phyloP scores from a whole-genome alignment of 2,329 filamentous ascomycete species.

The Ceratocystis colombiana region DNA sequence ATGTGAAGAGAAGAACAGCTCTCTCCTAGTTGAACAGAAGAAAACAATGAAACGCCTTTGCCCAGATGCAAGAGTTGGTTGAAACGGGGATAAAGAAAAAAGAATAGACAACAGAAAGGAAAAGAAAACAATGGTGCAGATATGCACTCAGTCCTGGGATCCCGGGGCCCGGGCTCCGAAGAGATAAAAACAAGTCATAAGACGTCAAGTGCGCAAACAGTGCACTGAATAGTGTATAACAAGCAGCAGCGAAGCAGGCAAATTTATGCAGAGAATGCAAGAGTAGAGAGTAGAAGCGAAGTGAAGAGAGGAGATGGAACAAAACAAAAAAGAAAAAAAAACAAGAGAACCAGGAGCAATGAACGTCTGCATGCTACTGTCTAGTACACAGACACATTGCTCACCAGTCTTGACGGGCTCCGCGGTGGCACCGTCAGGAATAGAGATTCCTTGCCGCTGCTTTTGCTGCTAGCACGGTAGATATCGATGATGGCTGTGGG shows the following conservation, averaged over 20 bases:
- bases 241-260: conserved; percentile 12
- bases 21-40: not conserved
- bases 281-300: conserved; percentile 8
- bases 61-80: conserved; percentile 1
- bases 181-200: conserved; percentile 14
- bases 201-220: not conserved
- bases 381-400: conserved; percentile 13
- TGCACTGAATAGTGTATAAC: conserved; percentile 12
- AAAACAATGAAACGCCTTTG: conserved; percentile 4
- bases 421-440: conserved; percentile 36
- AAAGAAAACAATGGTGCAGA: conserved; percentile 14
- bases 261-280: conserved; percentile 1
- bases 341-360: not conserved
- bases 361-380: not conserved
- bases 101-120: not conserved
- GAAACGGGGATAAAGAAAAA: conserved; percentile 6
- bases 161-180: not conserved
- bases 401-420: conserved; percentile 42
- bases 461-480: conserved; percentile 17
- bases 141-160: not conserved
- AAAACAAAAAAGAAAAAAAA: not conserved
- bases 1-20: not conserved
- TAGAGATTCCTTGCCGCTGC: conserved; percentile 16
- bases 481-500: conserved; percentile 37
- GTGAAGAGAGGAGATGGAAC: conserved; percentile 8